A percentile compares a stretch with the other conserved stretches of the same genome.
Conservation (phyloP, 2,329 filamentous ascomycete genomes). For the Sclerotinia trifoliorum region DNA sequence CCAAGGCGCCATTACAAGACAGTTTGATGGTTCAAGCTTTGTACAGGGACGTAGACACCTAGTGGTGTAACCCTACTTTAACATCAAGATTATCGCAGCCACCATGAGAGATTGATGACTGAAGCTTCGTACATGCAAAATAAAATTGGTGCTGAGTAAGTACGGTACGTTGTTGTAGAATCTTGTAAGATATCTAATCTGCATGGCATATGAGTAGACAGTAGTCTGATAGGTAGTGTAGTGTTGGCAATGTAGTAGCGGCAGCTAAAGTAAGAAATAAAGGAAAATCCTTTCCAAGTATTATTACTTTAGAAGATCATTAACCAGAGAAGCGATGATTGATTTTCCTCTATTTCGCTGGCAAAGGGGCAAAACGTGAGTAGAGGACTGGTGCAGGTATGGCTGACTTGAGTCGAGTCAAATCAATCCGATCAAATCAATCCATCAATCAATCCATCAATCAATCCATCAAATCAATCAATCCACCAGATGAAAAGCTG, state of each 20-base stretch:
- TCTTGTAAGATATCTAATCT: background rate
- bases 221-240: background rate
- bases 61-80: background rate
- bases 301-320: background rate
- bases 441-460: background rate
- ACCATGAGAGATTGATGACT: background rate
- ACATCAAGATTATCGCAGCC: background rate
- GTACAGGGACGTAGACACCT: background rate
- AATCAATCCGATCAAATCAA: background rate
- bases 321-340: background rate
- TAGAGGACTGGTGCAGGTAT: background rate
- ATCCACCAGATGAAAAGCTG: background rate
- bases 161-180: background rate
- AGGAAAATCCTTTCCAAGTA: background rate
- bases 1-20: constrained; percentile 2
- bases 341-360: background rate
- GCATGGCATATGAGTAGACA: background rate
- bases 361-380: background rate
- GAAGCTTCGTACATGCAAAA: background rate
- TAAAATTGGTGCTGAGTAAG: background rate
- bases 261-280: background rate
- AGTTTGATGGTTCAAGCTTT: background rate
- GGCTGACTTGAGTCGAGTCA: background rate
- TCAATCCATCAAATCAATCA: background rate
- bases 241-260: background rate